Percentiles rank a stretch among this genome's conserved stretches.
Evolutionary conservation across 2,329 filamentous ascomycete species (phyloP).

Genomic region (Samsoniella hepiali): DNA sequence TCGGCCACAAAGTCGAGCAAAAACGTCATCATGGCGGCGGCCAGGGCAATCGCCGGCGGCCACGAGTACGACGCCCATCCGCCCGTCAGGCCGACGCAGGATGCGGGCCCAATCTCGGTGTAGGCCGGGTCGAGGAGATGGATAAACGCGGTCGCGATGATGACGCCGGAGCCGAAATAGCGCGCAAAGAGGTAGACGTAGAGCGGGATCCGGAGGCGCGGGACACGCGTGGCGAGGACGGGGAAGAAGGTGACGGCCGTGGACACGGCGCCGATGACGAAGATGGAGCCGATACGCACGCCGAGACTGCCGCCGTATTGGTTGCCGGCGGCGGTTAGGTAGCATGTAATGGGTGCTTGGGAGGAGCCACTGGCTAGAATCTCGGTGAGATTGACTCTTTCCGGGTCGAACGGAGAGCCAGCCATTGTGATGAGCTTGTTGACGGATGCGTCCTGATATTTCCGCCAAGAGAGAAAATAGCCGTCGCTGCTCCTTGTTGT

Average conservation of each 20-base stretch:
- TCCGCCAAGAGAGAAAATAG: not conserved
- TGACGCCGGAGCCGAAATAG: slow-evolving; percentile 75
- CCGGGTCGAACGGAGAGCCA: not conserved
- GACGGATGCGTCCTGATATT: not conserved
- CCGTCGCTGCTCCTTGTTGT: not conserved
- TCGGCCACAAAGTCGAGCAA: slow-evolving; percentile 49
- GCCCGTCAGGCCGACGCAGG: slow-evolving; percentile 45
- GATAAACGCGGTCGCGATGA: slow-evolving; percentile 74
- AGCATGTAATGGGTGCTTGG: not conserved
- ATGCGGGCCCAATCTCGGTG: slow-evolving; percentile 30
- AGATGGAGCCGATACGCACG: slow-evolving; percentile 67
- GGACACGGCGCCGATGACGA: slow-evolving; percentile 68
- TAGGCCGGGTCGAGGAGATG: slow-evolving; percentile 46
- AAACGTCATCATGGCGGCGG: slow-evolving; percentile 48
- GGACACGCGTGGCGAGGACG: slow-evolving; percentile 51
- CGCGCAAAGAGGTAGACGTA: slow-evolving; percentile 69
- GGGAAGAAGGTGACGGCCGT: slow-evolving; percentile 62
- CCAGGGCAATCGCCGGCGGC: slow-evolving; percentile 49
- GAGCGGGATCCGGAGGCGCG: slow-evolving; percentile 53
- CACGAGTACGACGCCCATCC: slow-evolving; percentile 50
- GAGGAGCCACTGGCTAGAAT: not conserved
- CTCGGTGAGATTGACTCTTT: not conserved
- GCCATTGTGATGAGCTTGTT: not conserved
- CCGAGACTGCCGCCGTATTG: slow-evolving; percentile 59
- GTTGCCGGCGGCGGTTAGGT: slow-evolving; percentile 32